Percentiles rank a stretch among this genome's conserved stretches.
Conservation (phyloP, 345 rosid species). For the Eutrema heterophyllum region DNA sequence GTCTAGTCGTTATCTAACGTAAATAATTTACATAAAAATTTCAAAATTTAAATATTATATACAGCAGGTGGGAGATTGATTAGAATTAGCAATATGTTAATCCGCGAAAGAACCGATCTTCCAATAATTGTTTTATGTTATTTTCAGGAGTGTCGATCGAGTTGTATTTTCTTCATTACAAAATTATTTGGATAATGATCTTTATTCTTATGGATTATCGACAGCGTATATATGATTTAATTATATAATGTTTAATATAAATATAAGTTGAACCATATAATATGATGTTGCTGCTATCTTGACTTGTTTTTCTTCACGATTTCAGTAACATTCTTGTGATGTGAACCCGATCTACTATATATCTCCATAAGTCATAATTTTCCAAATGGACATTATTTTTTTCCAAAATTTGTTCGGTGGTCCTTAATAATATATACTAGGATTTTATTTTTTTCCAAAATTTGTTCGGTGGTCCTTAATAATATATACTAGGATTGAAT, state of each 20-base stretch:
- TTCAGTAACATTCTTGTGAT: constrained; percentile 22
- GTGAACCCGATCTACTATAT: constrained; percentile 24
- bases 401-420: constrained; percentile 8
- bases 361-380: constrained; percentile 2
- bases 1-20: neutral
- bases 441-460: neutral
- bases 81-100: neutral
- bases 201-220: constrained; percentile 8
- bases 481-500: too few relatives aligned
- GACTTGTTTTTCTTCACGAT: constrained; percentile 32
- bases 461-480: constrained; percentile 13
- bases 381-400: neutral
- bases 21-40: neutral
- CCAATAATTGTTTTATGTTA: constrained; percentile 14
- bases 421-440: neutral
- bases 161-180: constrained; percentile 17
- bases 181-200: constrained; percentile 9
- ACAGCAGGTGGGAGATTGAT: constrained; percentile 19
- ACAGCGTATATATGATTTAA: neutral
- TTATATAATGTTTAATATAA: neutral
- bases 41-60: neutral
- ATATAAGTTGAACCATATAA: constrained; percentile 2
- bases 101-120: constrained; percentile 19
- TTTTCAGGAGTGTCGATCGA: constrained; percentile 17
- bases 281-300: constrained; percentile 28